Base-by-base conservation (phyloP, 805 yeast species). In the Ogataea dorogensis region DNA sequence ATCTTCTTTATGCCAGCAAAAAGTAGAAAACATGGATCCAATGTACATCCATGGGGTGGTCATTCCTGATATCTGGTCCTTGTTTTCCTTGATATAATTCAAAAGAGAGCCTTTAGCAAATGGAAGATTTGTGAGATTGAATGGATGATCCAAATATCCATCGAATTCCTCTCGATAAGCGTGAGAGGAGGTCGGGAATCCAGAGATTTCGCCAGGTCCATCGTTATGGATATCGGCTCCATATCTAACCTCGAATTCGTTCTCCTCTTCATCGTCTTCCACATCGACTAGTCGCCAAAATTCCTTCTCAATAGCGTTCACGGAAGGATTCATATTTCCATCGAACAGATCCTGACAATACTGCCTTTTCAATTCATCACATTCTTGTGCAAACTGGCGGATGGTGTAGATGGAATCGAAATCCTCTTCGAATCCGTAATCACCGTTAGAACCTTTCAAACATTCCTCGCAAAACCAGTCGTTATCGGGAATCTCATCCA, bases 1-100 rank as follows among this genome's bases (percentile, higher is more conserved):
- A 59, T 89, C 98, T 53, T 89, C 98, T 40, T 85, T 82, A 58
- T 91, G 97, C 96, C 97, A 91, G 60, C 98, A 89, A 56, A 91
- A 91, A 1, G 97, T 86, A 2, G 95, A 83, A 51, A 87, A 79
- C 32, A 86, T 68, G 33, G 94, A 86, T 0, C 98, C 98, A 11
- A 89, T 77, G 53, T 89, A 89, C 3, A 88, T 72, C 98, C 98
- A 89, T 0, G 98, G 98, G 13, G 85, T 74, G 0, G 97, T 88
- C 87, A 89, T 89, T 1, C 98, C 98, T 0, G 95, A 81, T 2
- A 91, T 83, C 20, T 76, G 72, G 13, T 77, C 73, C 11, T 47
- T 35, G 23, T 36, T 40, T 38, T 75, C 74, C 30, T 44, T 47
- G 38, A 83, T 70, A 49, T 75, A 75, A 38, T 79, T 78, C 33